These are phyloP conservation scores for Hypoxylon fragiforme DNA, from an alignment of 495 filamentous ascomycete species.

Conservation along the genomic window DNA sequence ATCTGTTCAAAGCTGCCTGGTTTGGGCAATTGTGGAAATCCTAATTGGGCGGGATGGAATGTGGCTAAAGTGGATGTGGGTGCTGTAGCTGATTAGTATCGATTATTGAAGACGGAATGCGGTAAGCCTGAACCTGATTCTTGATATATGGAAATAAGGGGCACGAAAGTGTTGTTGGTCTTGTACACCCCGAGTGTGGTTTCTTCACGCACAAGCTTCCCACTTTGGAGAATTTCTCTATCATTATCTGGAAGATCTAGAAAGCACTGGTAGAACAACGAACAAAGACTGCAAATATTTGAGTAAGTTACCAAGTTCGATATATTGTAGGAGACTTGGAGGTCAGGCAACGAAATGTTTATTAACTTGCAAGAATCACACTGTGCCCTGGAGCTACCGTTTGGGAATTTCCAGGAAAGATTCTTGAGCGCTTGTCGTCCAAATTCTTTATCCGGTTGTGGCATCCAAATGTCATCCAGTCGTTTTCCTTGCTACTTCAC, in stretches of 20 bases:
- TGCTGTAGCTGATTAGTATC: no score
- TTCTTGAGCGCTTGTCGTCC: background rate
- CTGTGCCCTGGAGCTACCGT: background rate
- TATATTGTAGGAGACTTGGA: background rate
- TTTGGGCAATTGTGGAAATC: slow-evolving; percentile 3
- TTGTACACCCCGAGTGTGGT: background rate
- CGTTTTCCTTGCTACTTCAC: background rate
- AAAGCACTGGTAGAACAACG: background rate
- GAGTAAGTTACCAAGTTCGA: background rate
- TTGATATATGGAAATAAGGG: background rate
- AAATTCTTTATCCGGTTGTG: slow-evolving; percentile 1
- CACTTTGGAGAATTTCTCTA: background rate
- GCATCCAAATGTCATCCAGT: slow-evolving; percentile 4
- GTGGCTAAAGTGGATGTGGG: background rate
- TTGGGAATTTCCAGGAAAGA: background rate
- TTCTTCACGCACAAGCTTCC: background rate
- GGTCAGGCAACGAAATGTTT: background rate
- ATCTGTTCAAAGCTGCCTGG: slow-evolving; percentile 3
- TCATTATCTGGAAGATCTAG: background rate
- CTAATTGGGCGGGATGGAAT: background rate
- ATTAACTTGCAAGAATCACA: background rate
- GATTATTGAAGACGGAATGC: no score
- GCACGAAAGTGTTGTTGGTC: background rate
- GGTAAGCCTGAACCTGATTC: no score
- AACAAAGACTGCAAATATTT: background rate